Evolutionary conservation across 805 yeast genomes (phyloP).

Genomic region (Metschnikowia reukaufii): DNA sequence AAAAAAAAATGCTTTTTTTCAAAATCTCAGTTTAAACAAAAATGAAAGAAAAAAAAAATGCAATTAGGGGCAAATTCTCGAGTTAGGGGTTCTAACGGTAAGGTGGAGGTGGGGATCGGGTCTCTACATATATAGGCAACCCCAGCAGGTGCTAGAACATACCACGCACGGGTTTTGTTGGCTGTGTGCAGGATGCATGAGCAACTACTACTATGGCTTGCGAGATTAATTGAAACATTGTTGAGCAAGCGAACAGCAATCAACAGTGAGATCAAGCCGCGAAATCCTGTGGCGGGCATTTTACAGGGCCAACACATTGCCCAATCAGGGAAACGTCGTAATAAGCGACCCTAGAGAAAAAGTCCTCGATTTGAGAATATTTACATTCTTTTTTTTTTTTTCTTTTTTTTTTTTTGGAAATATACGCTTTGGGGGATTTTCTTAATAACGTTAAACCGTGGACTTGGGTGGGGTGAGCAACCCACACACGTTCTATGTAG

Average conservation of each 20-base stretch:
- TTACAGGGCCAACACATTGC: not conserved
- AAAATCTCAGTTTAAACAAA: not conserved
- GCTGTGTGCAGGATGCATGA: slow-evolving; percentile 10
- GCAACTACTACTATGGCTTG: slow-evolving; percentile 8
- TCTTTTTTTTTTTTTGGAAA: not conserved
- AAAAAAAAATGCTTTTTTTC: no score
- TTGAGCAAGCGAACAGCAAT: slow-evolving; percentile 7
- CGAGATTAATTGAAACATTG: slow-evolving; percentile 7
- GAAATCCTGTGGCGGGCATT: not conserved
- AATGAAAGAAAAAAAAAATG: no score
- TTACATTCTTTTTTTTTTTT: no score
- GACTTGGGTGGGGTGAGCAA: no score
- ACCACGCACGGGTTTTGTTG: slow-evolving; percentile 1
- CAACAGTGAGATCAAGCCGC: not conserved
- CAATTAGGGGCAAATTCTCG: no score
- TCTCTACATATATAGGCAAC: slow-evolving; percentile 8
- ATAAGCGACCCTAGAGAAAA: not conserved
- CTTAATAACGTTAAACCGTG: no score
- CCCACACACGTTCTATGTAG: no score
- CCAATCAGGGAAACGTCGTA: not conserved
- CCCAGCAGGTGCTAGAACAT: slow-evolving; percentile 8
- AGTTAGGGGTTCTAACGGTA: not conserved
- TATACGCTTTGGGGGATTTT: no score
- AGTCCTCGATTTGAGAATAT: not conserved
- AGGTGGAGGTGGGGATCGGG: not conserved